A percentile compares a stretch with the other conserved stretches of the same genome.
Conservation (phyloP, 2,329 filamentous ascomycete species). For the Salinomyces thailandicus region DNA sequence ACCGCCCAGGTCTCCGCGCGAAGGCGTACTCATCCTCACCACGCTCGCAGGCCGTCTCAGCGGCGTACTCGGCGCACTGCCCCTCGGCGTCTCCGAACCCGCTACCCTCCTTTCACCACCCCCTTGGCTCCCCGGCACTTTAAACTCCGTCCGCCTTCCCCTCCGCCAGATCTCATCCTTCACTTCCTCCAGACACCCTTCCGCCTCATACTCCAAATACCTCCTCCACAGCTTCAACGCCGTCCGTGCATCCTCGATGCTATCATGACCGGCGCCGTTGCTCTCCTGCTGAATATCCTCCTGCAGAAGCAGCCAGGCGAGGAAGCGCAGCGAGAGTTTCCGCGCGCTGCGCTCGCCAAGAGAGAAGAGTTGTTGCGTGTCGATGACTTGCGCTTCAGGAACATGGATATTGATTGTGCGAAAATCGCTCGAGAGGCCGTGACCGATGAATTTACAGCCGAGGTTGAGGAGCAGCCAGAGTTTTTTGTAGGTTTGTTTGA, state of each 20-base stretch:
- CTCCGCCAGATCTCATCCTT: slow-evolving; percentile 73
- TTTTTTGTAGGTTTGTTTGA: slow-evolving; percentile 95
- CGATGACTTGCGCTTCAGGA: slow-evolving; percentile 78
- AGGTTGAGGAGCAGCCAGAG: slow-evolving; percentile 93
- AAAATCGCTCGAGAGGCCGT: slow-evolving; percentile 90
- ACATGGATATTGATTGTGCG: slow-evolving; percentile 97
- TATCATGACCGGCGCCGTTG: slow-evolving; percentile 66
- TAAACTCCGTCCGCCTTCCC: slow-evolving; percentile 45
- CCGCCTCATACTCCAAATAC: slow-evolving; percentile 79
- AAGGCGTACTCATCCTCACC: slow-evolving; percentile 15
- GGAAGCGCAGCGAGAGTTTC: slow-evolving; percentile 81
- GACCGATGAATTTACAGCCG: slow-evolving; percentile 86
- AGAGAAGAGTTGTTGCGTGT: slow-evolving; percentile 88
- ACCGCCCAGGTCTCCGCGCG: slow-evolving; percentile 21
- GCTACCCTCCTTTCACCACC: slow-evolving; percentile 8
- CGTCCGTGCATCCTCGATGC: slow-evolving; percentile 86
- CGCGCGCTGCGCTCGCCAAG: slow-evolving; percentile 61
- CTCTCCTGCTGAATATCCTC: slow-evolving; percentile 75
- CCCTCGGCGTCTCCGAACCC: slow-evolving; percentile 16
- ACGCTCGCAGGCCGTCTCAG: slow-evolving; percentile 12
- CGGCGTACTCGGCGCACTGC: slow-evolving; percentile 26
- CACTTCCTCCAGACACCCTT: slow-evolving; percentile 71
- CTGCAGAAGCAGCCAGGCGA: slow-evolving; percentile 83
- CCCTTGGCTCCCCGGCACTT: slow-evolving; percentile 22
- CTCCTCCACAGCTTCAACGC: slow-evolving; percentile 83